phyloP scores from a whole-genome alignment of 2,329 filamentous ascomycete species.

The Metarhizium robertsii region DNA sequence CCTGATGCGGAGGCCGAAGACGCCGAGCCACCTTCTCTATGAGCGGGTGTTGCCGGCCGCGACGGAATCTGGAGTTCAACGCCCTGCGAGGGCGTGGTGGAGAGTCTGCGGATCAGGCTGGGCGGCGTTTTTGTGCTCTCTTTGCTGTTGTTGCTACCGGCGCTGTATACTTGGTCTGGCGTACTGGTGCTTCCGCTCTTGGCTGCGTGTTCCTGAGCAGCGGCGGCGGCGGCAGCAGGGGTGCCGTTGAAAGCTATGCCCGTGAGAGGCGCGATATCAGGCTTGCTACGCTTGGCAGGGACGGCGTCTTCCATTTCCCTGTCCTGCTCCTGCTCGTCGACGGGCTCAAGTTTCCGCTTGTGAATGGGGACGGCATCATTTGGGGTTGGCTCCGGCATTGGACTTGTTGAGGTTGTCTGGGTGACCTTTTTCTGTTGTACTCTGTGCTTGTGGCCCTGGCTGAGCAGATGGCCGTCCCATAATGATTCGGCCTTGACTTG shows the following conservation, averaged over 20 bases:
- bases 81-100: constrained; percentile 43
- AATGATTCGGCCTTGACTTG: constrained; percentile 55
- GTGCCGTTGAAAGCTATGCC: neutral
- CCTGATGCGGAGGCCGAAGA: constrained; percentile 34
- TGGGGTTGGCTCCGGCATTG: neutral
- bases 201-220: constrained; percentile 4
- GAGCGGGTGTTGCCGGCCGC: constrained; percentile 49
- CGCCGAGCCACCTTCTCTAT: constrained; percentile 31
- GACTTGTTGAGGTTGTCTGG: constrained; percentile 5
- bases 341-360: constrained; percentile 25
- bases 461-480: constrained; percentile 55
- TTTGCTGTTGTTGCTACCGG: constrained; percentile 13
- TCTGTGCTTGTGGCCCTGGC: constrained; percentile 29
- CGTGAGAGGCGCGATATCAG: constrained; percentile 18
- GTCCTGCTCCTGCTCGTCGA: constrained; percentile 26
- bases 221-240: neutral
- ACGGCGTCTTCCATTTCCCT: constrained; percentile 24
- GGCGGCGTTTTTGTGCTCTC: constrained; percentile 7
- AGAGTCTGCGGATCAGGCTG: constrained; percentile 34
- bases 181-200: constrained; percentile 11
- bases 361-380: constrained; percentile 4
- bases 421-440: constrained; percentile 11
- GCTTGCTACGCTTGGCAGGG: constrained; percentile 37
- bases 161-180: constrained; percentile 10
- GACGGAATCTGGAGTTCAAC: constrained; percentile 56